Evolutionary conservation across 2,329 filamentous ascomycete species (phyloP).

Genomic region (Graphilbum sp.): DNA sequence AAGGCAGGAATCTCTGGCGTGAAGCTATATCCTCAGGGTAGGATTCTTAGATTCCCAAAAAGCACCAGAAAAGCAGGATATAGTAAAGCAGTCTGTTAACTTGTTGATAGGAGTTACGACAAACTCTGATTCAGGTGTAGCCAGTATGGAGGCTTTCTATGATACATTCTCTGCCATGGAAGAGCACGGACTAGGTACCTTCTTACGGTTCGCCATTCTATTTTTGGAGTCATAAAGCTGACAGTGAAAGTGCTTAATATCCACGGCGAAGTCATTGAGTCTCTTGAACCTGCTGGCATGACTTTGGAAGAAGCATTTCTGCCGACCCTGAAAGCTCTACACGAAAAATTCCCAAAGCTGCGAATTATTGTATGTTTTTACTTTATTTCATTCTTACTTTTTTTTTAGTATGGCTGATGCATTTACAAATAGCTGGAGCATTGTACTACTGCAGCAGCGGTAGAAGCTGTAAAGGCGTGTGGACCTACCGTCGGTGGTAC

Average conservation of each 20-base stretch:
- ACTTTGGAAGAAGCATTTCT: slow-evolving; percentile 54
- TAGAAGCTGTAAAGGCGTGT: slow-evolving; percentile 61
- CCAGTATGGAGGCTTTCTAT: slow-evolving; percentile 54
- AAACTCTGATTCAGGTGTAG: slow-evolving; percentile 52
- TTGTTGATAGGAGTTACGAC: slow-evolving; percentile 38
- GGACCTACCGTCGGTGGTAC: slow-evolving; percentile 53
- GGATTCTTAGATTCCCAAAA: no score
- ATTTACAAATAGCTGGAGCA: no score
- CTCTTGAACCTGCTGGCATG: slow-evolving; percentile 20
- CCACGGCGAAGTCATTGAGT: slow-evolving; percentile 59
- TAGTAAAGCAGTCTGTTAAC: no score
- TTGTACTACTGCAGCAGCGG: slow-evolving; percentile 69
- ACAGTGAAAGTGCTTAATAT: slow-evolving; percentile 54
- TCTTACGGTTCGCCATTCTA: no score
- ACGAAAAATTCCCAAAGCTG: slow-evolving; percentile 57
- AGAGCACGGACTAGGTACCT: slow-evolving; percentile 41
- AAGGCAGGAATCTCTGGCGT: slow-evolving; percentile 53
- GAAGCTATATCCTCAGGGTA: slow-evolving; percentile 44
- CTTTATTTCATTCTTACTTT: not conserved
- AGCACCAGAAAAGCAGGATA: no score
- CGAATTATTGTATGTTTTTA: slow-evolving; percentile 31
- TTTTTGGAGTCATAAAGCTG: no score
- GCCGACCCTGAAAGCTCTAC: slow-evolving; percentile 59
- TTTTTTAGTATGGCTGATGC: no score
- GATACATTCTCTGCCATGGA: slow-evolving; percentile 85